Evolutionary conservation across 2,329 filamentous ascomycete species (phyloP).

Genomic region (Penicillium sumatraense): DNA sequence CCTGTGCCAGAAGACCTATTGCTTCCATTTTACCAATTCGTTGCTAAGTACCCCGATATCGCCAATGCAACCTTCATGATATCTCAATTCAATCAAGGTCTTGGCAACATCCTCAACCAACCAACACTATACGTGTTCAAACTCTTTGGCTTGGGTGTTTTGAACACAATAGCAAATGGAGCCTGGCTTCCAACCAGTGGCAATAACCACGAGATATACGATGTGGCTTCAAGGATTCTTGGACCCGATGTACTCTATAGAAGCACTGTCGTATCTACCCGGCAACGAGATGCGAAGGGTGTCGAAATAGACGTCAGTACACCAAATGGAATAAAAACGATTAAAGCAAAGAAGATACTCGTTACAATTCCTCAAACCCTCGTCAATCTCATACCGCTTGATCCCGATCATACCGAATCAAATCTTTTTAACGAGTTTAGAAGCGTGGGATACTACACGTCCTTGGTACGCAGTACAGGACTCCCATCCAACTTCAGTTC

Average conservation of each 20-base stretch:
- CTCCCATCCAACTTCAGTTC: constrained; percentile 30
- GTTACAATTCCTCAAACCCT: constrained; percentile 48
- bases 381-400: constrained; percentile 41
- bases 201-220: constrained; percentile 29
- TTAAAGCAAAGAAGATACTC: constrained; percentile 48
- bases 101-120: constrained; percentile 37
- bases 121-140: constrained; percentile 24
- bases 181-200: constrained; percentile 10
- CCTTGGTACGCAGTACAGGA: constrained; percentile 45
- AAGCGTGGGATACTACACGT: constrained; percentile 46
- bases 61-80: constrained; percentile 47
- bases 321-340: constrained; percentile 32
- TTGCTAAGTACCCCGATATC: constrained; percentile 52
- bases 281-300: constrained; percentile 13
- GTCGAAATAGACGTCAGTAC: constrained; percentile 37
- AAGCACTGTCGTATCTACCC: constrained; percentile 25
- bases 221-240: constrained; percentile 28
- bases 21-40: constrained; percentile 54
- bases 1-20: constrained; percentile 53
- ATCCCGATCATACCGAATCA: constrained; percentile 40
- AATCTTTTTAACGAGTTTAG: constrained; percentile 44
- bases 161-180: constrained; percentile 7
- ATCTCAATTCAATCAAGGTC: constrained; percentile 48
- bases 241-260: constrained; percentile 31
- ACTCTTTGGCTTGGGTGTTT: constrained; percentile 14